Evolutionary conservation across 2,329 filamentous ascomycete species (phyloP), one percentile per base, ranked within the genome.

Genomic region (Grosmannia penicillata): DNA sequence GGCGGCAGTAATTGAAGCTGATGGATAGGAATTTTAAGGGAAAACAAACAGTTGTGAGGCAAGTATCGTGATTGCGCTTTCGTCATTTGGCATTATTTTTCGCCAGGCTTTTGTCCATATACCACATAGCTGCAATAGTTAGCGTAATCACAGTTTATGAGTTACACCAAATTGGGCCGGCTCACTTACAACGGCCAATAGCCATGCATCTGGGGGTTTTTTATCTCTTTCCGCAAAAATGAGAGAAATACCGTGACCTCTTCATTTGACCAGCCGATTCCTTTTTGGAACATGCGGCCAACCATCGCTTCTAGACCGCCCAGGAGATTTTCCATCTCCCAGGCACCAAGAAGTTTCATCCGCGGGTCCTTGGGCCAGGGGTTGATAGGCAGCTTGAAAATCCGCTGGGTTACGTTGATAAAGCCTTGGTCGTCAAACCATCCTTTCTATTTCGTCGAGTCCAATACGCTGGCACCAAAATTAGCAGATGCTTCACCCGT

Each of bases 181-280:
- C 54, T 32, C 13, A 48, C 48, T 46, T 18, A 50, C 48, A 24
- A 47, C 1, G 48, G 45, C 48, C 47, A 43, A 40, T 49, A 51
- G 3, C 32, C 25, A 31, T 51, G 49, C 14, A 45, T 25, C 4
- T 39, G 28, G 27, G 38, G 29, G 36, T 47, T 47, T 39, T 39
- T 44, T 17, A 51, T 39, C 35, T 49, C 49, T 38, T 36, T 43
- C 21, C 43, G 38, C 37, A 46, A 36, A 3, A 38, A 34, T 6
- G 43, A 40, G 18, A 48, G 21, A 25, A 49, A 48, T 6, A 46
- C 39, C 21, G 44, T 24, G 8, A 51, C 44, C 40, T 51, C 37
- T 19, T 38, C 44, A 1, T 40, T 36, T 11, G 43, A 32, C 49
- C 47, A 48, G 15, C 42, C 41, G 6, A 36, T 25, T 6, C 34